Base-by-base conservation (phyloP, 768 basidiomycete genomes). In the Calvatia gigantea region DNA sequence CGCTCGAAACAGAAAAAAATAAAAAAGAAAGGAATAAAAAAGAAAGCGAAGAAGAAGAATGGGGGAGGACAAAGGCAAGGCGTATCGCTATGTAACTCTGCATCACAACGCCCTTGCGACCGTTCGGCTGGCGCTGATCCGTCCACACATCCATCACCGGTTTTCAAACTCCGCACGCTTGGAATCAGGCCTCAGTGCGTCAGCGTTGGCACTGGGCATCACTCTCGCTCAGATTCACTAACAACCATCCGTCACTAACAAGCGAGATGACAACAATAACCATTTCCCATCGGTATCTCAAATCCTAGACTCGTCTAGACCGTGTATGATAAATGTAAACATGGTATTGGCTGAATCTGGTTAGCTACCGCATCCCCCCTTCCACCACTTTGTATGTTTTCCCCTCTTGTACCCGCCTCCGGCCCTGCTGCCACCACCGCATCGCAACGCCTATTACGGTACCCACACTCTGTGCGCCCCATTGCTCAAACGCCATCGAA, bases 311-410 rank as follows among this genome's bases (percentile, higher is more conserved):
- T 28, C 15, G 28, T 19, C 50, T 31, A 44, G 51, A 15, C 29
- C 19, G 11, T 39, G 21, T n/a, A n/a, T 39, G 35, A 14, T 37
- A 14, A 12, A 37, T 37, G 12, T 37, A 9, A n/a, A 37, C 35
- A 11, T 12, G 3, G n/a, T 12, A 2, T 37, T 37, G 12, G 4
- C 12, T 37, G n/a, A 11, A 42, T 2, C 3, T 28, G 21, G 19
- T 4, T 53, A 46, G 14, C 62, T 61, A 73, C 58, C 71, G 70
- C 84, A 87, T 83, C 31, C 83, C 85, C 19, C 85, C 83, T 62
- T 93, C 91, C 2, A 98, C 84, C 7, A 80, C 76, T 71, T 94
- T 95, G 79, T 98, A 98, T 47, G 80, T 70, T 67, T 93, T 93
- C 4, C 86, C 87, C 12, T 83, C 83, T 43, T 75, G 74, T 45